Conservation (phyloP, 768 basidiomycete species). For the Podaxis sp. region DNA sequence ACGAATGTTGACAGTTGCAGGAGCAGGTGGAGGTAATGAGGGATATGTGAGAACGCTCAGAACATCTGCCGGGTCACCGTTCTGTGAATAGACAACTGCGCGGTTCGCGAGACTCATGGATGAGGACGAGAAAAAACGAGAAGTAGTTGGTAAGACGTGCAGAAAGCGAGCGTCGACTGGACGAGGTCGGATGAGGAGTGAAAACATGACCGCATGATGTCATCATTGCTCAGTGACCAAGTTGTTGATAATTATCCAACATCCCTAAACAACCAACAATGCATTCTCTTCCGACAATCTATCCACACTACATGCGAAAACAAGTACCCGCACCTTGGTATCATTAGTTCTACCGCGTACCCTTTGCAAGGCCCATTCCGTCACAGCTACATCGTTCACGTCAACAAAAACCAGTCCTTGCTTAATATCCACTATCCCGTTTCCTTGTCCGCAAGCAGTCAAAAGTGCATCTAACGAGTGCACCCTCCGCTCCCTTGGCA, state of each 20-base stretch:
- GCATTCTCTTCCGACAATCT: background rate
- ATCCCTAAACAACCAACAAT: background rate
- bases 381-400: constrained; percentile 14
- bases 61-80: constrained; percentile 61
- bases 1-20: constrained; percentile 58
- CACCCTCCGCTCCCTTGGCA: constrained; percentile 29
- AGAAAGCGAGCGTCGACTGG: background rate
- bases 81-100: constrained; percentile 58
- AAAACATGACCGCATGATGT: constrained; percentile 17
- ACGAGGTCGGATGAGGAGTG: constrained; percentile 16
- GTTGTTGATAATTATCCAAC: too few relatives aligned
- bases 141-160: background rate
- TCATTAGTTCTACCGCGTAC: constrained; percentile 8
- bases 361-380: background rate
- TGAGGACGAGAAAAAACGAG: constrained; percentile 25
- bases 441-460: constrained; percentile 41
- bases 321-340: constrained; percentile 10
- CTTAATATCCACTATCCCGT: constrained; percentile 14
- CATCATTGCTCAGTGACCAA: background rate
- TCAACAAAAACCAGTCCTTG: constrained; percentile 37
- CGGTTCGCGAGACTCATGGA: constrained; percentile 34
- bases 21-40: constrained; percentile 44
- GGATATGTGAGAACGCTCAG: constrained; percentile 50
- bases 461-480: constrained; percentile 43
- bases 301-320: constrained; percentile 9